Evolutionary conservation across 2,329 filamentous ascomycete genomes (phyloP).

Genomic region (Akanthomyces dipterigenus): DNA sequence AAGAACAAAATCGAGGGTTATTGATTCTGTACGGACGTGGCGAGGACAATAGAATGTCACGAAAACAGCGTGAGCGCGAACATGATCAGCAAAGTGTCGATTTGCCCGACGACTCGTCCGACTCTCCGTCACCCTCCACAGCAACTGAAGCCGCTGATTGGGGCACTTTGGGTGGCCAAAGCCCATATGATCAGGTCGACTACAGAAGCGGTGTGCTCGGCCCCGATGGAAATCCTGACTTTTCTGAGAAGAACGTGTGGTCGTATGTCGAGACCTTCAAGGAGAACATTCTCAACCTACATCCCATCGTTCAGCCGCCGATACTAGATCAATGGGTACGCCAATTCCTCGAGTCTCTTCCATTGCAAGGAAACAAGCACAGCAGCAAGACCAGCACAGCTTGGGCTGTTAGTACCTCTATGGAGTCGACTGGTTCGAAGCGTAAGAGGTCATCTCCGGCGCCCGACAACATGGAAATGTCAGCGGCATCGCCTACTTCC

Average conservation of each 20-base stretch:
- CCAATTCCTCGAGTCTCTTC: constrained; percentile 44
- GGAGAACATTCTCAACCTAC: constrained; percentile 57
- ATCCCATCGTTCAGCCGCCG: constrained; percentile 52
- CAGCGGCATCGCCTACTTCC: constrained; percentile 21
- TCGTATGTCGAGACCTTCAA: constrained; percentile 51
- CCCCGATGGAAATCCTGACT: constrained; percentile 47
- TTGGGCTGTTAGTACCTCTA: constrained; percentile 25
- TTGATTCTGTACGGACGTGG: constrained; percentile 73
- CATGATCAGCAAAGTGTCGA: constrained; percentile 33
- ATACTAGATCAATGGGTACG: constrained; percentile 47
- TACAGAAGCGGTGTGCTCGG: constrained; percentile 31
- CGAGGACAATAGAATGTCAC: constrained; percentile 59
- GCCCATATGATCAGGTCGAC: constrained; percentile 35
- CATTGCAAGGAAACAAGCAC: constrained; percentile 22
- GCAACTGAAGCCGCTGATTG: constrained; percentile 49
- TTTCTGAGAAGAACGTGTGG: constrained; percentile 43
- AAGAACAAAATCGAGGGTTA: constrained; percentile 67
- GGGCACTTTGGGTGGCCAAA: constrained; percentile 50
- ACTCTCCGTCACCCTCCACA: constrained; percentile 47
- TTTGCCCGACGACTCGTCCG: constrained; percentile 42
- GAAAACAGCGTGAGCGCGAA: constrained; percentile 34
- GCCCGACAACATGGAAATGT: constrained; percentile 25
- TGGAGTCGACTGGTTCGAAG: constrained; percentile 35
- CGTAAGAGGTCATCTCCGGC: constrained; percentile 47
- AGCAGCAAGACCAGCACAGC: constrained; percentile 26